A percentile compares a stretch with the other conserved stretches of the same genome.
Conservation (phyloP, 768 basidiomycete species). For the Amanita thiersii region DNA sequence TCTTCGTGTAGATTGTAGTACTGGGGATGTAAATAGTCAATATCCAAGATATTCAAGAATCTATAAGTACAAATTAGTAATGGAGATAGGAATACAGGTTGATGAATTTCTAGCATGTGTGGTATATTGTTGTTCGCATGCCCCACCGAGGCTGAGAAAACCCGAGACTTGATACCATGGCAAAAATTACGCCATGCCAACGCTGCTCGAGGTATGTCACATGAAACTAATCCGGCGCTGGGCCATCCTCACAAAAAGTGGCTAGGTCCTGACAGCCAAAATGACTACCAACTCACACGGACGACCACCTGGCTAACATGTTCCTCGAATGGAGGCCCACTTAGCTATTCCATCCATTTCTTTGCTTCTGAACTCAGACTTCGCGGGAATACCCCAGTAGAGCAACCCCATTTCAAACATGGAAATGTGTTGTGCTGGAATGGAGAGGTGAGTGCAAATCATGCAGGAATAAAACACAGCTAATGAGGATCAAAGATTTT, state of each 20-base stretch:
- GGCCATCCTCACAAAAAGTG: conserved; percentile 4
- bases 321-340: background rate
- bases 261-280: conserved; percentile 62
- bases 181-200: conserved; percentile 39
- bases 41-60: background rate
- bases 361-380: conserved; percentile 73
- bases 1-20: background rate
- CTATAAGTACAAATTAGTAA: background rate
- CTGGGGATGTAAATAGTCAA: background rate
- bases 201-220: conserved; percentile 45
- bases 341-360: conserved; percentile 21
- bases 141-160: conserved; percentile 11
- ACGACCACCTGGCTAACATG: background rate
- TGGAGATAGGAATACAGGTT: no score
- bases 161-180: conserved; percentile 11
- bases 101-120: conserved; percentile 61
- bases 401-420: conserved; percentile 59
- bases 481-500: conserved; percentile 42
- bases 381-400: conserved; percentile 47
- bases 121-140: conserved; percentile 54
- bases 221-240: background rate
- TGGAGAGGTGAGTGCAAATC: conserved; percentile 52
- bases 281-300: conserved; percentile 9
- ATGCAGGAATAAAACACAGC: background rate
- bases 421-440: conserved; percentile 77